Conservation (phyloP, 2,329 filamentous ascomycete species). For the Aspergillus sp. region DNA sequence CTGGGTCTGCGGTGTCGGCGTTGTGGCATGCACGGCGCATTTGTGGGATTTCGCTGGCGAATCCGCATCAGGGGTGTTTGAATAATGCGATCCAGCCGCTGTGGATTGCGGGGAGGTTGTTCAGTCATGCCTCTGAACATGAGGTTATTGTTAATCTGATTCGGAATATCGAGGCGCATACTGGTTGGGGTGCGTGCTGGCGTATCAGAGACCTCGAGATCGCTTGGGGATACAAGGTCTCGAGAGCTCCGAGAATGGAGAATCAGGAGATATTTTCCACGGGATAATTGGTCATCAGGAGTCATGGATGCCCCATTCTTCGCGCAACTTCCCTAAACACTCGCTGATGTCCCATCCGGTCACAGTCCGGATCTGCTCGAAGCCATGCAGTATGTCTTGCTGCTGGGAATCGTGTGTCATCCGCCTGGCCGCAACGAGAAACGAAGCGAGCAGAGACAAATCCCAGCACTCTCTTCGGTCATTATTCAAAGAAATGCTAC, state of each 20-base stretch:
- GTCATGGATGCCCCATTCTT: conserved; percentile 16
- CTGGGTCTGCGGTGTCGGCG: conserved; percentile 29
- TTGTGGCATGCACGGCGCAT: conserved; percentile 54
- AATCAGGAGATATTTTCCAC: no score
- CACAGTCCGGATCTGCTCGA: conserved; percentile 33
- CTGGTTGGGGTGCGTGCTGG: conserved; percentile 52
- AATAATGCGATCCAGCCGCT: conserved; percentile 57
- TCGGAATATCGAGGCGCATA: conserved; percentile 47
- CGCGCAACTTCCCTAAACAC: conserved; percentile 11
- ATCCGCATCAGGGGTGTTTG: conserved; percentile 51
- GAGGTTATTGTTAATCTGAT: conserved; percentile 34
- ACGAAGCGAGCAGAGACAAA: conserved; percentile 43
- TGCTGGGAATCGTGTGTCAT: conserved; percentile 50
- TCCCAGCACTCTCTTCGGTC: conserved; percentile 45
- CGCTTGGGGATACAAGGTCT: conserved; percentile 23
- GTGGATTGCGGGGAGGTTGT: conserved; percentile 51
- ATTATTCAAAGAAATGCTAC: conserved; percentile 48
- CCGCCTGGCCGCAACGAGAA: conserved; percentile 41
- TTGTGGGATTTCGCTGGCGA: conserved; percentile 53
- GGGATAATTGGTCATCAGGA: not conserved
- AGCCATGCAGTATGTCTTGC: conserved; percentile 34
- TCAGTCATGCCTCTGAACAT: conserved; percentile 48
- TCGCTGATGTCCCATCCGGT: conserved; percentile 39
- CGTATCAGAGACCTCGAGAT: conserved; percentile 49
- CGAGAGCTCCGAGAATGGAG: not conserved